phyloP scores from a whole-genome alignment of 2,329 filamentous ascomycete species.

The Colletotrichum limetticola region DNA sequence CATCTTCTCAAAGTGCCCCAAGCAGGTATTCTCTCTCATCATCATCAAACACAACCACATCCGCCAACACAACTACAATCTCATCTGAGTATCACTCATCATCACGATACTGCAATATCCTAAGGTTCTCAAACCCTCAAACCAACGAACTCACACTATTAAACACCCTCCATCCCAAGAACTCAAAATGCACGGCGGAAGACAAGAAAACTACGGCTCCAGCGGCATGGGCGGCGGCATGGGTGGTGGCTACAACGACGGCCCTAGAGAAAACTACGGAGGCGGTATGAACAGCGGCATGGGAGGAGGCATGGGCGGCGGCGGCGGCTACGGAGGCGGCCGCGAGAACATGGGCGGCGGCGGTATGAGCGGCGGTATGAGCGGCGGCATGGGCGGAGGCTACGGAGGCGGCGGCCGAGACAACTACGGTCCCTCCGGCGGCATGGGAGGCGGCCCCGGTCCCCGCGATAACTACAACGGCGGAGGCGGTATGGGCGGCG shows the following conservation, averaged over 20 bases:
- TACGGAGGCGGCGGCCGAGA: slow-evolving; percentile 16
- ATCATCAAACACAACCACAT: background rate
- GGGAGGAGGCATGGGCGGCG: background rate
- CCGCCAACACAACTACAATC: background rate
- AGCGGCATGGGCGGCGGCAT: slow-evolving; percentile 25
- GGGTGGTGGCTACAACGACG: slow-evolving; percentile 7
- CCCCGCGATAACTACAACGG: background rate
- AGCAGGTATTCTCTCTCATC: background rate
- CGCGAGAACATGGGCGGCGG: background rate
- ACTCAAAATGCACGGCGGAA: slow-evolving; percentile 22
- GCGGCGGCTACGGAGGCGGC: background rate
- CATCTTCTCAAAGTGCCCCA: background rate
- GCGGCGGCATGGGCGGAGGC: background rate
- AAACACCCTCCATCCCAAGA: too few species aligned
- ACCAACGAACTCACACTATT: background rate
- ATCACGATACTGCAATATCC: background rate
- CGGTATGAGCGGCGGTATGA: background rate
- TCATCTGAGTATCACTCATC: background rate
- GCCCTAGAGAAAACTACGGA: background rate
- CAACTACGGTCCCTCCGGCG: slow-evolving; percentile 5
- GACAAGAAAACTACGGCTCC: slow-evolving; percentile 31
- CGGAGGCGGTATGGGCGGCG: too few species aligned
- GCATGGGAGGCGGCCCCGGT: background rate
- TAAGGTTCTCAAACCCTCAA: background rate
- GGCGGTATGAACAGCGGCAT: slow-evolving; percentile 7